Conservation (phyloP, 805 yeast genomes). For the Candida nemodendra region DNA sequence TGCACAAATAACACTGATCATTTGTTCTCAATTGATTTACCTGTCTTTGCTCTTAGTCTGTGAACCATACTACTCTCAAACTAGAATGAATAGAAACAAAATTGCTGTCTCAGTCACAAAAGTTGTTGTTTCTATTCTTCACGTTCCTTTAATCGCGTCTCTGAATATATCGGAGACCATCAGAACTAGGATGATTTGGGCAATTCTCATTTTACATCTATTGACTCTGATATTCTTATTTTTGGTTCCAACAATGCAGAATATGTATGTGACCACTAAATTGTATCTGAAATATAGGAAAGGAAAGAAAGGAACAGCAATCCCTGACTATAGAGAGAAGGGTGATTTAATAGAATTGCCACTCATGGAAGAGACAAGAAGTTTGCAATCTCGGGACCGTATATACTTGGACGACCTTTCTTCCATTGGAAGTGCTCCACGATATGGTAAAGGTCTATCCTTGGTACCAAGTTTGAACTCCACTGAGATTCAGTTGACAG, state of each 20-base stretch:
- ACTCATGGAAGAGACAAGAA: constrained; percentile 9
- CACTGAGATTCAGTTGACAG: constrained; percentile 25
- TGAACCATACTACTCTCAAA: constrained; percentile 35
- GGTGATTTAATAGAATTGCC: constrained; percentile 25
- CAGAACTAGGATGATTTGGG: constrained; percentile 43
- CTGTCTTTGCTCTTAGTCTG: constrained; percentile 23
- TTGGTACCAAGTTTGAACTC: constrained; percentile 14
- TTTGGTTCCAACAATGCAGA: constrained; percentile 28
- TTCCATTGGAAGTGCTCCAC: constrained; percentile 1
- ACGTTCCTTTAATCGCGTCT: constrained; percentile 41
- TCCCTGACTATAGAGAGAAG: constrained; percentile 21
- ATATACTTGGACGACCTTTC: constrained; percentile 3
- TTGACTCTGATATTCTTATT: constrained; percentile 24
- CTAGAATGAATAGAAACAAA: constrained; percentile 31
- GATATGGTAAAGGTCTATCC: constrained; percentile 1
- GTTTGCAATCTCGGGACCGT: constrained; percentile 4
- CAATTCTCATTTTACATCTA: constrained; percentile 42
- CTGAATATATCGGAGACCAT: constrained; percentile 37
- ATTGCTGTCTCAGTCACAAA: constrained; percentile 39
- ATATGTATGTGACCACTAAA: constrained; percentile 26
- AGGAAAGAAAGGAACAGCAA: constrained; percentile 23
- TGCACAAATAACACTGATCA: constrained; percentile 42
- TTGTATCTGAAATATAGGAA: constrained; percentile 15
- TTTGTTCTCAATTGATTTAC: constrained; percentile 36
- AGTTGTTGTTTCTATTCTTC: constrained; percentile 39